These are phyloP conservation scores for Westerdykella sp. DNA, from an alignment of 2,329 filamentous ascomycete species.

Conservation along the genomic window DNA sequence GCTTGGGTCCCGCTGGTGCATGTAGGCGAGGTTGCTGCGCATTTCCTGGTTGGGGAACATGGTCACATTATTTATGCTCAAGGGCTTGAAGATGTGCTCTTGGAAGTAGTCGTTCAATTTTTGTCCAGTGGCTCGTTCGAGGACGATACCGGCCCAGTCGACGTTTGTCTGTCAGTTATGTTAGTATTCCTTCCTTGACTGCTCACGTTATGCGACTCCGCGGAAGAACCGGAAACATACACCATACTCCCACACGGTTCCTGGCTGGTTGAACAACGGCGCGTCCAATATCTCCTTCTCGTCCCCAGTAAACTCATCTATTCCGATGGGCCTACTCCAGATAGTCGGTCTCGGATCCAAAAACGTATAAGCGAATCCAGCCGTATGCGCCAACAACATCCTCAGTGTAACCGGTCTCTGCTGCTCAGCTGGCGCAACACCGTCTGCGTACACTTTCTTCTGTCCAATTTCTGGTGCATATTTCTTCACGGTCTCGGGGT, in stretches of 20 bases:
- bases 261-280: slow-evolving; percentile 59
- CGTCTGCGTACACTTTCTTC: slow-evolving; percentile 38
- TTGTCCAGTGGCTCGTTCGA: slow-evolving; percentile 42
- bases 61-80: slow-evolving; percentile 46
- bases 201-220: no score
- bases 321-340: slow-evolving; percentile 43
- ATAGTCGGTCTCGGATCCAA: slow-evolving; percentile 42
- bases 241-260: slow-evolving; percentile 54
- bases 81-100: slow-evolving; percentile 42
- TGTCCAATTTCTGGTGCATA: slow-evolving; percentile 34
- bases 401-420: slow-evolving; percentile 44
- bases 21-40: slow-evolving; percentile 50
- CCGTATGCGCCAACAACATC: slow-evolving; percentile 48
- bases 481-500: slow-evolving; percentile 27
- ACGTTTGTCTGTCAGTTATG: slow-evolving; percentile 39
- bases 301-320: slow-evolving; percentile 54
- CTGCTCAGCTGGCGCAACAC: slow-evolving; percentile 33
- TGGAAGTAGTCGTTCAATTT: slow-evolving; percentile 43
- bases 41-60: slow-evolving; percentile 54
- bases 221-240: slow-evolving; percentile 14
- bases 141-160: slow-evolving; percentile 46
- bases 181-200: neutral
- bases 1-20: slow-evolving; percentile 47
- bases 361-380: slow-evolving; percentile 46
- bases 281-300: slow-evolving; percentile 45